Percentiles rank a stretch among this genome's conserved stretches.
These are phyloP conservation scores for Pseudogymnoascus sp. DNA, from an alignment of 2,329 filamentous ascomycete species.

Conservation along the genomic window DNA sequence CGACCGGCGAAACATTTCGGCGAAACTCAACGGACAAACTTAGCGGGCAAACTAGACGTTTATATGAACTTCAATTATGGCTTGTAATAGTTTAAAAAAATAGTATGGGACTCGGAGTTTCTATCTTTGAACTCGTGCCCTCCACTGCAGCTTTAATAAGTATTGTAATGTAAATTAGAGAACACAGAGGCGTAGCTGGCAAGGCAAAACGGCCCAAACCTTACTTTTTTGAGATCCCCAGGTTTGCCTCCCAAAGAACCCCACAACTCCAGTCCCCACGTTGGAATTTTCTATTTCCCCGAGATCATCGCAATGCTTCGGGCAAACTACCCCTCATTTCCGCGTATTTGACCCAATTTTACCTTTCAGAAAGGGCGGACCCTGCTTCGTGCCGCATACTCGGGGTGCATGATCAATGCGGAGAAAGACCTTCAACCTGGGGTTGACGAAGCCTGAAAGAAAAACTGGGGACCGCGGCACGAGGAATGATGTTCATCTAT, in stretches of 20 bases:
- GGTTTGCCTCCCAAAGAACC: not conserved
- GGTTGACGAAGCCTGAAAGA: not conserved
- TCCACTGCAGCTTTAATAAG: not conserved
- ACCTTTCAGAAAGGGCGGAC: not conserved
- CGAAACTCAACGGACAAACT: not conserved
- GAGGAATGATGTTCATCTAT: not conserved
- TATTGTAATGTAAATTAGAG: not conserved
- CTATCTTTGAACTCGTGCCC: not conserved
- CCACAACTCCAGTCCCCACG: not conserved
- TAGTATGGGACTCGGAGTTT: not conserved
- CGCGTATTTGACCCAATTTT: not conserved
- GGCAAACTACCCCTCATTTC: not conserved
- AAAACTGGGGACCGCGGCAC: not conserved
- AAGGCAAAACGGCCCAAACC: not conserved
- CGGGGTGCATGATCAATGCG: constrained; percentile 1
- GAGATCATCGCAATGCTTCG: not conserved
- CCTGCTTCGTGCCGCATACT: not conserved
- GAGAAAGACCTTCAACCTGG: not conserved
- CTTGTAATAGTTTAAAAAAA: not conserved
- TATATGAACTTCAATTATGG: not conserved
- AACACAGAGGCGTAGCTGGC: not conserved
- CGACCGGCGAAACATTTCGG: not conserved
- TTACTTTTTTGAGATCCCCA: not conserved
- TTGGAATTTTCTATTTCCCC: constrained; percentile 2
- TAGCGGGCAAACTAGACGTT: not conserved